Conservation (phyloP, 495 filamentous ascomycete genomes). For the Stereocaulon alpinum region DNA sequence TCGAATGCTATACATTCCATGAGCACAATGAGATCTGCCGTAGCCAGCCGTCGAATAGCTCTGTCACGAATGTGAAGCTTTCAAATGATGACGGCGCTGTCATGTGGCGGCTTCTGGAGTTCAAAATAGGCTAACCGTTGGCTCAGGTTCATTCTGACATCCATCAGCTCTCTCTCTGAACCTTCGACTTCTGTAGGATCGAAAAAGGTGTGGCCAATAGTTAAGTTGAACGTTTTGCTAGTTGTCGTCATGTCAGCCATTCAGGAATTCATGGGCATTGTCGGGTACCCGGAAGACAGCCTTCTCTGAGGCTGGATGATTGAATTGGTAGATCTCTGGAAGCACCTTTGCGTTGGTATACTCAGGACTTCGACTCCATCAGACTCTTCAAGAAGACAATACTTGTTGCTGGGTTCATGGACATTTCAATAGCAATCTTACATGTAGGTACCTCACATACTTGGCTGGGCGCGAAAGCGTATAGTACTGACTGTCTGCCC, state of each 20-base stretch:
- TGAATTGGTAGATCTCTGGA: constrained; percentile 8
- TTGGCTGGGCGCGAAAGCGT: neutral
- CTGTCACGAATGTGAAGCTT: constrained; percentile 22
- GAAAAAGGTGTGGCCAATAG: constrained; percentile 25
- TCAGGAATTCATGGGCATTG: constrained; percentile 26
- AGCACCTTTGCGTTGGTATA: neutral
- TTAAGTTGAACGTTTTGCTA: constrained; percentile 23
- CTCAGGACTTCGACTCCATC: neutral
- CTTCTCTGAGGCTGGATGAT: constrained; percentile 25
- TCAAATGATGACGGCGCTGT: constrained; percentile 36
- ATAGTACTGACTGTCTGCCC: neutral
- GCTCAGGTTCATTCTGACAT: constrained; percentile 13
- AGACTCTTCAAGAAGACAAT: neutral
- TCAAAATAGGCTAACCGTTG: constrained; percentile 10
- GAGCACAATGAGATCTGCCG: constrained; percentile 30
- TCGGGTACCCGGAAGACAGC: constrained; percentile 23
- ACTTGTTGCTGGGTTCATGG: neutral
- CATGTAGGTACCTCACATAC: neutral
- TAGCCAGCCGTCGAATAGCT: constrained; percentile 28
- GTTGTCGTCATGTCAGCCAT: constrained; percentile 33
- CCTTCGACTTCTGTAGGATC: constrained; percentile 17
- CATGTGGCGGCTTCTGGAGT: constrained; percentile 31
- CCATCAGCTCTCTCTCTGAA: constrained; percentile 27
- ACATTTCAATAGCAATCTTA: neutral
- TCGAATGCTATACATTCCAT: constrained; percentile 14